A percentile compares a stretch with the other conserved stretches of the same genome.
Evolutionary conservation across 1,284 basidiomycete species (phyloP).

Genomic region (Anthracocystis panici-leucophaei): DNA sequence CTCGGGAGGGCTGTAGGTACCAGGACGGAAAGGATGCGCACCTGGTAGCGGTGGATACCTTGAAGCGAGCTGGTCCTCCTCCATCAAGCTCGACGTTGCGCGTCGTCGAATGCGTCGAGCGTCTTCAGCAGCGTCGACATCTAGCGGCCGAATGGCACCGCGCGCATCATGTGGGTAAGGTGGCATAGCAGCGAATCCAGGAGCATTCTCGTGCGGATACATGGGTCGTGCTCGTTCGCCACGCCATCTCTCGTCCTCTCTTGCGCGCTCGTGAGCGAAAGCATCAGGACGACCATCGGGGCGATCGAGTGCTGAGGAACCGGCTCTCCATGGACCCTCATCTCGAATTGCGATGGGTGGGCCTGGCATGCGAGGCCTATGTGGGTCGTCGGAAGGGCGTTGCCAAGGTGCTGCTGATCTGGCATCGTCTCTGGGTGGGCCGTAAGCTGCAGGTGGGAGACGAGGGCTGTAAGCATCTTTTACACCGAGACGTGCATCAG

Average conservation of each 20-base stretch:
- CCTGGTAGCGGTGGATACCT: conserved; percentile 18
- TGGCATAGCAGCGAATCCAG: conserved; percentile 9
- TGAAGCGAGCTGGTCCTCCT: conserved; percentile 21
- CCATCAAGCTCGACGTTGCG: conserved; percentile 20
- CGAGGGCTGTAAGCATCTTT: conserved; percentile 32
- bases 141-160: conserved; percentile 12
- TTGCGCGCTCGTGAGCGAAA: conserved; percentile 22
- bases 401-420: conserved; percentile 24
- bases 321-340: conserved; percentile 24
- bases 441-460: conserved; percentile 13
- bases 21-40: conserved; percentile 21
- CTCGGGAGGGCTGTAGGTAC: conserved; percentile 40
- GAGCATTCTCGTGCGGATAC: conserved; percentile 19
- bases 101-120: conserved; percentile 29
- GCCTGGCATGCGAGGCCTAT: conserved; percentile 28
- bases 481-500: conserved; percentile 19
- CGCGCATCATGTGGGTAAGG: conserved; percentile 18
- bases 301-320: conserved; percentile 14
- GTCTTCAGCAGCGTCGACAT: conserved; percentile 23
- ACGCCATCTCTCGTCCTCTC: conserved; percentile 34
- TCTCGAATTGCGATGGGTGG: conserved; percentile 19
- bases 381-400: conserved; percentile 21
- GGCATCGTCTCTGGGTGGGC: conserved; percentile 16
- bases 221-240: conserved; percentile 23
- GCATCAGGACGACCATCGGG: conserved; percentile 20